phyloP scores from a whole-genome alignment of 768 basidiomycete species.

The Zangia roseola region DNA sequence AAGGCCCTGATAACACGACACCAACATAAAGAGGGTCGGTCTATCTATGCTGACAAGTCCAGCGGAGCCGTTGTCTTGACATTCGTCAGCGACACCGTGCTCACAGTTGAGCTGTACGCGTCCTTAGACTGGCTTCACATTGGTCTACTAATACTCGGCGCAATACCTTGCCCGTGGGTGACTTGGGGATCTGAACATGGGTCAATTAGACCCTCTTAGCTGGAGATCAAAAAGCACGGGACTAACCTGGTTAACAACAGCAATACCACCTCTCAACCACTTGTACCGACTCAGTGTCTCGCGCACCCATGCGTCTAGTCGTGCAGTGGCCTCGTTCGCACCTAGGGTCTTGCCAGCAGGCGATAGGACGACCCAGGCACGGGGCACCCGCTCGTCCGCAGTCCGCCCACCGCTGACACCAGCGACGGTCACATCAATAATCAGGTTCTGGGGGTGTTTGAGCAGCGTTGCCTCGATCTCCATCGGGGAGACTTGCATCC shows the following conservation, averaged over 20 bases:
- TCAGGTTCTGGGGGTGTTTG: conserved; percentile 57
- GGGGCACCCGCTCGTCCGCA: conserved; percentile 69
- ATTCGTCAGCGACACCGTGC: no score
- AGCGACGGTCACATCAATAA: conserved; percentile 67
- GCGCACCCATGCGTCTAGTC: conserved; percentile 60
- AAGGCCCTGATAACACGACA: no score
- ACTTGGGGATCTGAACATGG: conserved; percentile 61
- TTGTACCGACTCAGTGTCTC: conserved; percentile 71
- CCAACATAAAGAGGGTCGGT: no score
- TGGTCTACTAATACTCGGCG: conserved; percentile 59
- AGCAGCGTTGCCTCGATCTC: conserved; percentile 73
- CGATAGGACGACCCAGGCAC: conserved; percentile 77
- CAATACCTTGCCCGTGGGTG: conserved; percentile 70
- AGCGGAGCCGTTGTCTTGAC: no score
- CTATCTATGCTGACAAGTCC: no score
- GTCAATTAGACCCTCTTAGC: neutral
- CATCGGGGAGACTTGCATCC: conserved; percentile 74
- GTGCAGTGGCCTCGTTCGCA: conserved; percentile 36
- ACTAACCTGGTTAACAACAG: conserved; percentile 60
- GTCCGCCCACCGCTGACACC: conserved; percentile 73
- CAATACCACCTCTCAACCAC: conserved; percentile 72
- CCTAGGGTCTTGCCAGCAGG: conserved; percentile 51
- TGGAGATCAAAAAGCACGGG: no score
- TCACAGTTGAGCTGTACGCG: no score
- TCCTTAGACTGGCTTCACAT: conserved; percentile 40